These are phyloP conservation scores for Geotrichum aggregatum DNA, from an alignment of 1,139 yeast genomes.

Conservation along the genomic window DNA sequence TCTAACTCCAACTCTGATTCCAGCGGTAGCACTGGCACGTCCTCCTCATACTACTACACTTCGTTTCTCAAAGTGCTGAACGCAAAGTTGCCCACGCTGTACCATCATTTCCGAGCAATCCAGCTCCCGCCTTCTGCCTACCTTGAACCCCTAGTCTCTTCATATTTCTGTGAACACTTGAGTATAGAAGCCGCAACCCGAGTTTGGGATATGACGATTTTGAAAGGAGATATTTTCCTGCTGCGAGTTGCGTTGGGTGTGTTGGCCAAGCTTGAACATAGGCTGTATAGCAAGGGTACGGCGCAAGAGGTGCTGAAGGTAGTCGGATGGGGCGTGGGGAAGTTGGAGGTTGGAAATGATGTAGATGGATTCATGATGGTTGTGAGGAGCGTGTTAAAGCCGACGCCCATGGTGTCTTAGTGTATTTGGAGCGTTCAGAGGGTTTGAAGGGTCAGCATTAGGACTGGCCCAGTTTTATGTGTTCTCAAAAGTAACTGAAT, in stretches of 20 bases:
- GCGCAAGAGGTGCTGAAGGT: slow-evolving; percentile 42
- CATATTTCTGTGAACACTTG: slow-evolving; percentile 39
- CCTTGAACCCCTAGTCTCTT: slow-evolving; percentile 39
- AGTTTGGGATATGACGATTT: slow-evolving; percentile 54
- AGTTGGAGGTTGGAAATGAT: slow-evolving; percentile 45
- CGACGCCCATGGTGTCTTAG: slow-evolving; percentile 5
- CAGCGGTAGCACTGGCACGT: too few species aligned
- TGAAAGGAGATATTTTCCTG: slow-evolving; percentile 55
- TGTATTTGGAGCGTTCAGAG: too few species aligned
- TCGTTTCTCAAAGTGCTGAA: slow-evolving; percentile 49
- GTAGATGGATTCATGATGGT: slow-evolving; percentile 48
- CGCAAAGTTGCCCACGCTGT: slow-evolving; percentile 45
- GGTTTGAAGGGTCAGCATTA: too few species aligned
- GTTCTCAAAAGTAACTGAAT: too few species aligned
- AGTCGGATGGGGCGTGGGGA: slow-evolving; percentile 37
- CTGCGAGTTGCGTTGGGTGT: slow-evolving; percentile 49
- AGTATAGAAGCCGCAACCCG: slow-evolving; percentile 42
- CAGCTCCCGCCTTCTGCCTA: slow-evolving; percentile 40
- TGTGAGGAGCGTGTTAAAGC: slow-evolving; percentile 40
- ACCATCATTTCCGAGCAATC: slow-evolving; percentile 48
- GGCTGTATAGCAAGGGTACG: slow-evolving; percentile 44
- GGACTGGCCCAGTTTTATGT: too few species aligned
- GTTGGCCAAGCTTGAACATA: slow-evolving; percentile 47
- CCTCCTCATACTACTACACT: slow-evolving; percentile 38
- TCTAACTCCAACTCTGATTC: too few species aligned